Evolutionary conservation across 306 rosid genomes (phyloP).

Genomic region (Mimosa pudica): DNA sequence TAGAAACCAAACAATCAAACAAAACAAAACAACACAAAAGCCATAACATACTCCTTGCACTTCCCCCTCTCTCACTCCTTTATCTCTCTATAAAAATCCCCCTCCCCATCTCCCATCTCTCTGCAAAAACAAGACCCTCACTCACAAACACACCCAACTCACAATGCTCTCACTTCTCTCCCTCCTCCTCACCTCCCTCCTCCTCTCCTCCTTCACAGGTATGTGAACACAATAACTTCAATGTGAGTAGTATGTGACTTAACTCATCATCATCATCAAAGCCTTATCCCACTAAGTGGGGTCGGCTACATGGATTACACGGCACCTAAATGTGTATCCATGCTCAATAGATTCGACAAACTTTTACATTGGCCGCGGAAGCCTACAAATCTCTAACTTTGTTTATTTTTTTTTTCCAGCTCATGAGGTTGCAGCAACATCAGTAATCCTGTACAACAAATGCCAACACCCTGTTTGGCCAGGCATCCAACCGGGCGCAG

Average conservation of each 20-base stretch:
- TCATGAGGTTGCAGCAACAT: conserved; percentile 46
- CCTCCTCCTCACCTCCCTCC: conserved; percentile 40
- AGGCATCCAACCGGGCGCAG: conserved; percentile 87
- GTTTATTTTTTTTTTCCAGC: conserved; percentile 25
- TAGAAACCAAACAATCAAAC: neutral
- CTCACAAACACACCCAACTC: conserved; percentile 37
- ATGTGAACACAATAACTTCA: neutral
- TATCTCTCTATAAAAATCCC: conserved; percentile 34
- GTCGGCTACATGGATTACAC: no score
- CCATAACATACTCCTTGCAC: neutral
- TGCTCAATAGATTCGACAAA: no score
- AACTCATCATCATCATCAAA: no score
- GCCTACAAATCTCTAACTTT: neutral
- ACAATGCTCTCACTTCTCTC: conserved; percentile 34
- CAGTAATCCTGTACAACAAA: conserved; percentile 63
- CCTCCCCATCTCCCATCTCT: neutral
- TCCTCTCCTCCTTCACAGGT: conserved; percentile 49
- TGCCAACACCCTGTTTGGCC: conserved; percentile 95
- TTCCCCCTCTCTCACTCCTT: neutral
- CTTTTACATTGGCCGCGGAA: no score
- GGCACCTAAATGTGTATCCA: no score
- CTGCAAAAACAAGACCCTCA: neutral
- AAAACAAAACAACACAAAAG: neutral
- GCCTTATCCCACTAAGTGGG: no score
- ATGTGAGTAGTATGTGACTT: no score